Base-by-base conservation (phyloP, 805 yeast genomes). In the Candida pseudofarinosa region DNA sequence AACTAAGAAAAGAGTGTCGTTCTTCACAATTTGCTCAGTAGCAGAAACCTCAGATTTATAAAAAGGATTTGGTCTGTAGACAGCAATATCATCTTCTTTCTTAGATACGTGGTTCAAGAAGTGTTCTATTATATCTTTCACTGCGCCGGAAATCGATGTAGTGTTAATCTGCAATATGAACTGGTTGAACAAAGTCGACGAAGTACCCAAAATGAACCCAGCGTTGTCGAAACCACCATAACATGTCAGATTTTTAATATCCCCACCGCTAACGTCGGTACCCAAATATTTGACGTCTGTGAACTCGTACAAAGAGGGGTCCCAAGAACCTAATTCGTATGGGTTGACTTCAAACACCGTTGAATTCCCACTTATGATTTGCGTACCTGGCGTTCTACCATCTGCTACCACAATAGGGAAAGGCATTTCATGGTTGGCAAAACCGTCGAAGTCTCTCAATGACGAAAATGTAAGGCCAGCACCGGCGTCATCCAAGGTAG, bases 151-250 rank as follows among this genome's bases (percentile, higher is more conserved):
- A 32, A 59, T 48, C 13, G 52, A 38, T 18, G 53, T 54, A 16
- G 79, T 58, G 58, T 83, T 80, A 44, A 85, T 60, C 49, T 74
- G 73, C 36, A 83, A 61, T 15, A 86, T 56, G 40, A 83, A 69
- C 58, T 80, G 81, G 58, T 85, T 88, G 70, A 88, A 88, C 38
- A 88, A 63, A 1, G 91, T 73, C 2, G 95, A 84, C 1, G 96
- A 86, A 4, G 96, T 82, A 32, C 95, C 96, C 65, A 87, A 68
- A 26, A 86, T 65, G 56, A 79, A 89, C 4, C 96, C 95, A 5
- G 86, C 82, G 53, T 87, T 87, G 61, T 89, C 96, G 45, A 75
- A 82, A 2, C 91, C 90, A 2, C 67, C 75, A 44, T 77, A 63
- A 63, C 96, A 89, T 3, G 51, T 51, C 33, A 62, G 61, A 39